Conservation (phyloP, 495 filamentous ascomycete species). For the Trichoderma erinaceum region DNA sequence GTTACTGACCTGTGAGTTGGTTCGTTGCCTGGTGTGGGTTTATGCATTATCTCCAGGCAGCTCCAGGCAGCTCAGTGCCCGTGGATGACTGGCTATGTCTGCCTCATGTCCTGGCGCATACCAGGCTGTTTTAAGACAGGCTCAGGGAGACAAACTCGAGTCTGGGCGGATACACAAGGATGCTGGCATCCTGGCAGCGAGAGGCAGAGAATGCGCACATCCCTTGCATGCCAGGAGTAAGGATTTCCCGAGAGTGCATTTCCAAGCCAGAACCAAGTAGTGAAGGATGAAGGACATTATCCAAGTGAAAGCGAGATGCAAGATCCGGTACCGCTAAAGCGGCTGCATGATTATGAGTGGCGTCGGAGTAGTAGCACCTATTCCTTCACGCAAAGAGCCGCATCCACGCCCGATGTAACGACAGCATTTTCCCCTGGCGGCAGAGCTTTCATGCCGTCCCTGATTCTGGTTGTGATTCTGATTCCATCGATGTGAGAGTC, state of each 20-base stretch:
- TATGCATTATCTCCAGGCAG: conserved; percentile 13
- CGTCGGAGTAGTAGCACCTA: not conserved
- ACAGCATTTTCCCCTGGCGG: not conserved
- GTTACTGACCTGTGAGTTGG: not conserved
- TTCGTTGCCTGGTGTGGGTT: conserved; percentile 10
- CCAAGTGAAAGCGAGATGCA: not conserved
- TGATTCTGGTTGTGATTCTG: too few relatives aligned
- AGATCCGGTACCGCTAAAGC: not conserved
- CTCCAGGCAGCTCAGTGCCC: conserved; percentile 16
- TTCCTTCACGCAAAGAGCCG: not conserved
- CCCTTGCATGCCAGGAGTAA: conserved; percentile 6
- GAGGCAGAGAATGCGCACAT: not conserved
- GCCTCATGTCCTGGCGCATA: conserved; percentile 15
- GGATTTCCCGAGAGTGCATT: not conserved
- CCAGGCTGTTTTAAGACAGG: conserved; percentile 15
- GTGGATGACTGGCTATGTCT: conserved; percentile 20
- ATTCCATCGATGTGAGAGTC: too few relatives aligned
- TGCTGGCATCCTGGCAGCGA: not conserved
- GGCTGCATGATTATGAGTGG: not conserved
- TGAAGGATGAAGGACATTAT: not conserved
- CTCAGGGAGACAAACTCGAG: not conserved
- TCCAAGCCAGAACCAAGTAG: not conserved
- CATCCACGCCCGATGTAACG: not conserved
- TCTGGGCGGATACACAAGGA: not conserved
- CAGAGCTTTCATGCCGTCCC: too few relatives aligned